Evolutionary conservation across 2,329 filamentous ascomycete genomes (phyloP), one percentile per base, ranked within the genome.

Genomic region (Penicillium sp.): DNA sequence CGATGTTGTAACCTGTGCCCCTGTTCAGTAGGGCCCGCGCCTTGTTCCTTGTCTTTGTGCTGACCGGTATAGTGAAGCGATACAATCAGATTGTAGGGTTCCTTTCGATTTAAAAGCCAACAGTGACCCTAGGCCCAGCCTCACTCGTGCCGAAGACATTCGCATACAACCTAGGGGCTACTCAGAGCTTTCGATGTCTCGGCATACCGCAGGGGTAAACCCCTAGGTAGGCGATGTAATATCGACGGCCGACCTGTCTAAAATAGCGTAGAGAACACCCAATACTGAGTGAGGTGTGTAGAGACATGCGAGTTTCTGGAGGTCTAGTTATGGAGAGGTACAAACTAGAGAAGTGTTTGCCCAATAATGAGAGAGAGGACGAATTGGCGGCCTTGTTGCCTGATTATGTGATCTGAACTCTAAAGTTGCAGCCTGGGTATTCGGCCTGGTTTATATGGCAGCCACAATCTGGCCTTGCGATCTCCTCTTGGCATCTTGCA

Each of bases 1-100:
- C 54, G 33, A 27, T 43, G 42, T 49, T 49, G 45, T 45, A 38
- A 38, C 38, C 19, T n/a, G 16, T 27, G 40, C 49, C 54, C 54
- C 56, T 55, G 50, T 55, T 46, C 44, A 44, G 52, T 39, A 55
- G 34, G 43, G 38, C 27, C 25, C 14, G 16, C 19, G 10, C 13
- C 37, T 35, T 30, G 29, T 11, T 29, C 4, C 13, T 39, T 31
- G 19, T 51, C 29, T 39, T 29, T 18, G 16, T 11, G 22, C 14
- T 35, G 33, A 18, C 42, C 13, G 8, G 34, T 37, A 14, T 7
- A 18, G 7, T 16, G 38, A 16, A 25, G 14, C 4, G 27, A 13
- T 3, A 46, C 30, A 41, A 47, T 41, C 9, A 2, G 2, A 29
- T 47, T 47, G 22, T 41, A 4, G 10, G 5, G 3, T 16, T 9